Conservation (phyloP, 768 basidiomycete species). For the Trametes sanguinea region DNA sequence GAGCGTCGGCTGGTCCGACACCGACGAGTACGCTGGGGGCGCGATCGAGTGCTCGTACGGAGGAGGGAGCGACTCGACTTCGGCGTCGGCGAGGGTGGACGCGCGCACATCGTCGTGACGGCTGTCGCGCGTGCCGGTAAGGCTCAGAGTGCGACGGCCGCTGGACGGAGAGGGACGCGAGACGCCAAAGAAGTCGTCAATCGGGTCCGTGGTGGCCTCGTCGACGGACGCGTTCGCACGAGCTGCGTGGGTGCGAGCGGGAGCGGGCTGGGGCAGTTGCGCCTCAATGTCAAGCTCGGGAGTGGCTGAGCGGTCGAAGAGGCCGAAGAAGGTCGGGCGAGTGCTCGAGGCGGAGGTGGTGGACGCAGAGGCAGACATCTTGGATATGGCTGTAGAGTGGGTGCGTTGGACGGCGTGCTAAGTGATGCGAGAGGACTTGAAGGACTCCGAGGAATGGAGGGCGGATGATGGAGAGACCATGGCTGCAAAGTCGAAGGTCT, state of each 20-base stretch:
- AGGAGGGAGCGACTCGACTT: constrained; percentile 29
- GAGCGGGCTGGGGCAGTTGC: constrained; percentile 2
- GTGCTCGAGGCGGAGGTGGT: not conserved
- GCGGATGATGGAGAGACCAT: constrained; percentile 1
- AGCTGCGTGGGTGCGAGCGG: not conserved
- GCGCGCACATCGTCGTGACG: constrained; percentile 32
- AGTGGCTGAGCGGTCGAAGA: constrained; percentile 8
- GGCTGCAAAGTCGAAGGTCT: not conserved
- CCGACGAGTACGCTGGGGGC: constrained; percentile 37
- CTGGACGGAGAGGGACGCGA: constrained; percentile 22
- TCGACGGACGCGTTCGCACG: constrained; percentile 2
- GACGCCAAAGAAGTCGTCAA: constrained; percentile 36
- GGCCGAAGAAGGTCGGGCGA: constrained; percentile 14
- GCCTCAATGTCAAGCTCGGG: constrained; percentile 12
- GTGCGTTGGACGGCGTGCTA: not conserved
- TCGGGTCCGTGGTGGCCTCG: constrained; percentile 10
- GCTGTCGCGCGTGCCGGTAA: constrained; percentile 33
- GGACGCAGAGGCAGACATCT: constrained; percentile 7
- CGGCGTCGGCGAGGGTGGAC: constrained; percentile 21
- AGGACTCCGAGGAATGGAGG: not conserved
- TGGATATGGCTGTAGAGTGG: not conserved
- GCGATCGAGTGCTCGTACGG: constrained; percentile 34
- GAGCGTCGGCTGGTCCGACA: constrained; percentile 45
- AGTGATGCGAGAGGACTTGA: constrained; percentile 5
- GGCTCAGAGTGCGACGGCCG: constrained; percentile 12